These are phyloP conservation scores for Saturnispora zaruensis DNA, from an alignment of 805 yeast genomes.

Conservation along the genomic window DNA sequence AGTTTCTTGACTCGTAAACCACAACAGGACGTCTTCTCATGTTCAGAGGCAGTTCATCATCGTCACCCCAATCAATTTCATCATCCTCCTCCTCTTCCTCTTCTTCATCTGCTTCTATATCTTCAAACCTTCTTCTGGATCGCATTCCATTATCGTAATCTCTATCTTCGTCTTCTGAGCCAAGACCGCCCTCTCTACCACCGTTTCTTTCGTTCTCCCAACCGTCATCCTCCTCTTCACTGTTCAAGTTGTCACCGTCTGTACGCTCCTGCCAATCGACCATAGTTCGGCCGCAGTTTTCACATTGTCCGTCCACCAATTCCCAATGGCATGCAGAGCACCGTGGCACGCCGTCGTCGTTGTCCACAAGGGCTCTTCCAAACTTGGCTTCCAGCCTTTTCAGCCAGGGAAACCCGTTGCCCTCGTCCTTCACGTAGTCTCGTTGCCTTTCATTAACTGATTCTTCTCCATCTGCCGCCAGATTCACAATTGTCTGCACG, in stretches of 20 bases:
- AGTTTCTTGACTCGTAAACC: not conserved
- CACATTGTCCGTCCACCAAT: conserved; percentile 55
- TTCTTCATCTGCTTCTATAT: conserved; percentile 3
- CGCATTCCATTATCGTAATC: conserved; percentile 11
- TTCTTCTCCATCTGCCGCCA: conserved; percentile 21
- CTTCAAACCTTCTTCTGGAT: not conserved
- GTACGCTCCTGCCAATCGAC: conserved; percentile 15
- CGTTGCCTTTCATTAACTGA: conserved; percentile 22
- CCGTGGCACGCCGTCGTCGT: conserved; percentile 63
- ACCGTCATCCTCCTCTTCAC: conserved; percentile 9
- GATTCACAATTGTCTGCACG: conserved; percentile 33
- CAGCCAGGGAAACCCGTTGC: conserved; percentile 32
- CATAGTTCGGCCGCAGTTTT: conserved; percentile 57
- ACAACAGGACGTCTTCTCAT: not conserved
- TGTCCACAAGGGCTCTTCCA: conserved; percentile 47
- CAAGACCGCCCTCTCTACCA: not conserved
- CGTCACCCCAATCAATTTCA: conserved; percentile 4
- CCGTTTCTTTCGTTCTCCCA: not conserved
- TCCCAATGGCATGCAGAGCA: conserved; percentile 80
- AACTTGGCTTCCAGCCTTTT: conserved; percentile 40
- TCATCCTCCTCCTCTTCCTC: conserved; percentile 4
- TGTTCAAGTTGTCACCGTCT: conserved; percentile 13
- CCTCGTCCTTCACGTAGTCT: conserved; percentile 34
- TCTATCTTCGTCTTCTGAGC: conserved; percentile 6
- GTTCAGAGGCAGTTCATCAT: not conserved